Evolutionary conservation across 2,329 filamentous ascomycete genomes (phyloP).

Genomic region (Xylaria sp.): DNA sequence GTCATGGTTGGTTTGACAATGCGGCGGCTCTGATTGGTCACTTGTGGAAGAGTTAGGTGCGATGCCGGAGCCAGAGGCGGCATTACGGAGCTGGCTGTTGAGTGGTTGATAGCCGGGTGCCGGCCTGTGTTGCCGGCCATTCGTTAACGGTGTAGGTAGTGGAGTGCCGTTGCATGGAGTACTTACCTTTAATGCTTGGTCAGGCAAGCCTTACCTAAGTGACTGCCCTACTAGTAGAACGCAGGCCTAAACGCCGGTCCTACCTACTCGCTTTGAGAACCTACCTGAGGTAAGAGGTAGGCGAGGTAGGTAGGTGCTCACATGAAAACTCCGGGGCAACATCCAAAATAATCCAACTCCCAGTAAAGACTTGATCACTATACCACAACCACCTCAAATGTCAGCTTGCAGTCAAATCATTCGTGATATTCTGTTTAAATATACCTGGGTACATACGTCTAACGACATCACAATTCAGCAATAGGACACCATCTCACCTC

Average conservation of each 20-base stretch:
- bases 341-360: not conserved
- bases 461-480: not conserved
- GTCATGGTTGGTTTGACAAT: constrained; percentile 39
- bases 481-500: not conserved
- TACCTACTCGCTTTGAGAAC: too few relatives aligned
- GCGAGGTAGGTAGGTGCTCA: too few relatives aligned
- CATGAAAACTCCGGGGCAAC: not conserved
- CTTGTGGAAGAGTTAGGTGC: constrained; percentile 11
- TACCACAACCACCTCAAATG: not conserved
- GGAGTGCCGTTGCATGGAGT: too few relatives aligned
- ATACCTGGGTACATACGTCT: too few relatives aligned
- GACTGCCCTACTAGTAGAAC: too few relatives aligned
- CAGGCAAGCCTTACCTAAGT: too few relatives aligned
- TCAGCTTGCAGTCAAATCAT: not conserved
- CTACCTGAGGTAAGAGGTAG: too few relatives aligned
- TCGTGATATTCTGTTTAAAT: not conserved
- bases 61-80: constrained; percentile 36
- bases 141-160: not conserved
- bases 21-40: constrained; percentile 43
- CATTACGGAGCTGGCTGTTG: not conserved
- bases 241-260: too few relatives aligned
- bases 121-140: constrained; percentile 9
- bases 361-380: not conserved
- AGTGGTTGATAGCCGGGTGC: constrained; percentile 10
- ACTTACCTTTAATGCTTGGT: too few relatives aligned